phyloP scores from a whole-genome alignment of 257 asterid species.

The Nicotiana attenuata region DNA sequence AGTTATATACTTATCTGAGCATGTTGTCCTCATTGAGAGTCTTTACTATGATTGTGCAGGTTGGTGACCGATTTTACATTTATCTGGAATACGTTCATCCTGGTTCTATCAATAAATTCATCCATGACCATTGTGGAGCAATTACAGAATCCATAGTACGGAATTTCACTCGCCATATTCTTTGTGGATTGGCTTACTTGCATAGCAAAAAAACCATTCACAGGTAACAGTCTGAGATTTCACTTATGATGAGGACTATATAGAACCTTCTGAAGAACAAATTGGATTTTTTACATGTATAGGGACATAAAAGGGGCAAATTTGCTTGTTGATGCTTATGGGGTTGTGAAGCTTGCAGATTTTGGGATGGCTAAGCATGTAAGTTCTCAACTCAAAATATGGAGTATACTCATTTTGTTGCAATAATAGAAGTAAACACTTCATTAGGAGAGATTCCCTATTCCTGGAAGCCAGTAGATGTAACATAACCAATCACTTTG shows the following conservation, averaged over 20 bases:
- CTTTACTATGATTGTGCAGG: conserved; percentile 41
- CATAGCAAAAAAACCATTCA: conserved; percentile 84
- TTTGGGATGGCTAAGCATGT: conserved; percentile 97
- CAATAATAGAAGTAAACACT: not conserved
- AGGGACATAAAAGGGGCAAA: conserved; percentile 95
- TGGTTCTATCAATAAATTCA: conserved; percentile 75
- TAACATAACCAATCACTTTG: not conserved
- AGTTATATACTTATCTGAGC: not conserved
- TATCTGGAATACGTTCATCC: conserved; percentile 94
- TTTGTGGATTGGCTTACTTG: conserved; percentile 82
- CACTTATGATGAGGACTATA: not conserved
- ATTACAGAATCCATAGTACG: conserved; percentile 84
- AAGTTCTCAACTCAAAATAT: conserved; percentile 28
- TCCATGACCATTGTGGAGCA: conserved; percentile 78
- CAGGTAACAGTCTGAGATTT: conserved; percentile 41
- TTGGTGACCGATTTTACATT: conserved; percentile 69
- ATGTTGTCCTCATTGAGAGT: conserved; percentile 2
- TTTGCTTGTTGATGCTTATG: conserved; percentile 88
- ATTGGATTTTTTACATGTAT: conserved; percentile 4
- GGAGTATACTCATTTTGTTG: not conserved
- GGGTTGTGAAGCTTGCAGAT: conserved; percentile 97
- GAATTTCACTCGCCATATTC: conserved; percentile 88
- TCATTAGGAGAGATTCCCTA: not conserved
- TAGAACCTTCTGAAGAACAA: not conserved
- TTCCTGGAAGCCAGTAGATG: not conserved